Evolutionary conservation across 108 stramenopile species (phyloP), one percentile per base, ranked within the genome.

Genomic region (Discostella pseudostelligera): DNA sequence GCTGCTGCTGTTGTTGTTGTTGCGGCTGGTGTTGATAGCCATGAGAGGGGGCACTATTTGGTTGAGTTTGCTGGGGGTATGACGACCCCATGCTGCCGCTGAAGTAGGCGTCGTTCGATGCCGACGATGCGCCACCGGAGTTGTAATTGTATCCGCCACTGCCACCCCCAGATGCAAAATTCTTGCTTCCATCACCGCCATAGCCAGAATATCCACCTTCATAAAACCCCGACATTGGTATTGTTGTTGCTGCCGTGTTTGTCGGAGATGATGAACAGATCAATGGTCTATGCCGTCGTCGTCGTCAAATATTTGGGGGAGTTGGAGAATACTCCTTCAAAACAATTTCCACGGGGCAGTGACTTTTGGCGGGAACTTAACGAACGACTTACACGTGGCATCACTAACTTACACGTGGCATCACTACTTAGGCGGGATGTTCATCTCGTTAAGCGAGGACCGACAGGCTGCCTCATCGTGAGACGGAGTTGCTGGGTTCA

Each of bases 391-490:
- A n/a, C n/a, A n/a, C n/a, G n/a, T n/a, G n/a, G n/a, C n/a, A n/a
- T n/a, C n/a, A n/a, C n/a, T n/a, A n/a, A n/a, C n/a, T n/a, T n/a
- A n/a, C n/a, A n/a, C n/a, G n/a, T n/a, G n/a, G n/a, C n/a, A n/a
- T n/a, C n/a, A n/a, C n/a, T n/a, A n/a, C n/a, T 25, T 29, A 42
- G 5, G 25, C 25, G 50, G 61, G 70, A 61, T 45, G 42, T 62
- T 62, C 60, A 59, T 26, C 22, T 72, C 62, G 70, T 46, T 39
- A 72, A 72, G 72, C 72, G 72, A 65, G 72, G 63, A 74, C 72
- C 24, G 65, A 67, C 59, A 36, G 74, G 74, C 25, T 67, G 74
- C 61, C 74, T 74, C 45, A 56, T 45, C 48, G 74, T 74, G 66
- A 53, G 32, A 3, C 39, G 73, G 59, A 58, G 74, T 67, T 59